These are phyloP conservation scores for Plicaturopsis crispa DNA, from an alignment of 768 basidiomycete genomes.

Conservation along the genomic window DNA sequence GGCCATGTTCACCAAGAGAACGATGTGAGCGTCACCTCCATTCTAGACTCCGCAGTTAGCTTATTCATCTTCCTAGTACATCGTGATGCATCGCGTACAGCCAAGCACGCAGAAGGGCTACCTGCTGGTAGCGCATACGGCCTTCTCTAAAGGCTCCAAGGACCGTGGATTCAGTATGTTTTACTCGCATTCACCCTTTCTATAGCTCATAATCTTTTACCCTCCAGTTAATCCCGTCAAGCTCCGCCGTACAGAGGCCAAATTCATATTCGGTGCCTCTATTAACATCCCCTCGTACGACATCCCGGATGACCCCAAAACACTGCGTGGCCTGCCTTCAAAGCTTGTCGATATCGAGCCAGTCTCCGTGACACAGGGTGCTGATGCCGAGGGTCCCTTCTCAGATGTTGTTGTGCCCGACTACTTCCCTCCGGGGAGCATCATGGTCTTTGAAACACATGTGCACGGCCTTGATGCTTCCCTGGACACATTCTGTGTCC, in stretches of 20 bases:
- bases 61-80: conserved; percentile 82
- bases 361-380: conserved; percentile 50
- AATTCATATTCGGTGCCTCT: conserved; percentile 74
- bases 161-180: conserved; percentile 73
- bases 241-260: conserved; percentile 70
- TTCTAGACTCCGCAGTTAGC: no score
- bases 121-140: conserved; percentile 85
- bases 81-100: conserved; percentile 87
- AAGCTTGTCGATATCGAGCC: conserved; percentile 57
- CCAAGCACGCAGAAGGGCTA: conserved; percentile 89
- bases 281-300: conserved; percentile 64
- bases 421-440: conserved; percentile 89
- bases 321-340: conserved; percentile 66
- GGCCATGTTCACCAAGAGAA: conserved; percentile 97
- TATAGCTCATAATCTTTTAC: conserved; percentile 1
- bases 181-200: not conserved
- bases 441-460: conserved; percentile 89
- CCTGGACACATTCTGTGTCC: conserved; percentile 68
- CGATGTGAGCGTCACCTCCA: conserved; percentile 50
- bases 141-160: conserved; percentile 77
- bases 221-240: conserved; percentile 73
- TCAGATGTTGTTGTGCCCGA: conserved; percentile 81
- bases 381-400: conserved; percentile 62
- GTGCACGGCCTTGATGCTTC: conserved; percentile 62
- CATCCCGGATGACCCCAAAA: conserved; percentile 35